Conservation (phyloP, 805 yeast genomes). For the Nakazawaea siamensis region DNA sequence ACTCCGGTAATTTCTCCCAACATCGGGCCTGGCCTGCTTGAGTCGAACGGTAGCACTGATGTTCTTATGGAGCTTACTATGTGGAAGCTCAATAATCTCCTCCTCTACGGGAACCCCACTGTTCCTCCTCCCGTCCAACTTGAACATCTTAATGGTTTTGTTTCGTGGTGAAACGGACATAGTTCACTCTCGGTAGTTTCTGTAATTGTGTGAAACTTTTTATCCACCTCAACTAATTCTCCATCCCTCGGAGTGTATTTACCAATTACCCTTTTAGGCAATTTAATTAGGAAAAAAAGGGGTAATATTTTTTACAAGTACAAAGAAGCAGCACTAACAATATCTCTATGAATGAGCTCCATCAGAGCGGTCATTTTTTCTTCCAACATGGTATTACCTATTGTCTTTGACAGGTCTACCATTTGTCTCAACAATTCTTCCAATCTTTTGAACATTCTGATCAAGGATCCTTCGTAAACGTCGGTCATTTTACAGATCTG, state of each 20-base stretch:
- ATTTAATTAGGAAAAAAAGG: too few relatives aligned
- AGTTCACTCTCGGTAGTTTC: too few relatives aligned
- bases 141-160: slow-evolving; percentile 6
- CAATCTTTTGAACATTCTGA: slow-evolving; percentile 87
- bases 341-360: slow-evolving; percentile 87
- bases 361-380: slow-evolving; percentile 83
- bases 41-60: slow-evolving; percentile 10
- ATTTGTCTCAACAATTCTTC: slow-evolving; percentile 91
- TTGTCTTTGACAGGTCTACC: slow-evolving; percentile 86
- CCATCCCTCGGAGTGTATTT: too few relatives aligned
- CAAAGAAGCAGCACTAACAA: slow-evolving; percentile 93
- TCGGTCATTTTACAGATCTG: slow-evolving; percentile 98
- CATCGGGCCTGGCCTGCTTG: not conserved
- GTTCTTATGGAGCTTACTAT: slow-evolving; percentile 3
- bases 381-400: slow-evolving; percentile 82
- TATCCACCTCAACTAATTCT: too few relatives aligned
- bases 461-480: slow-evolving; percentile 94
- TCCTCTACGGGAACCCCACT: slow-evolving; percentile 5
- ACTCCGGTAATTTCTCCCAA: not conserved
- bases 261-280: too few relatives aligned
- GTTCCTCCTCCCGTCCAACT: slow-evolving; percentile 2
- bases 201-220: too few relatives aligned
- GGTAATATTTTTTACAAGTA: slow-evolving; percentile 58
- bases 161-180: slow-evolving; percentile 7
- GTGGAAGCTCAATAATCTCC: not conserved